Conservation (phyloP, 2,329 filamentous ascomycete genomes). For the Nectriaceae sp. region DNA sequence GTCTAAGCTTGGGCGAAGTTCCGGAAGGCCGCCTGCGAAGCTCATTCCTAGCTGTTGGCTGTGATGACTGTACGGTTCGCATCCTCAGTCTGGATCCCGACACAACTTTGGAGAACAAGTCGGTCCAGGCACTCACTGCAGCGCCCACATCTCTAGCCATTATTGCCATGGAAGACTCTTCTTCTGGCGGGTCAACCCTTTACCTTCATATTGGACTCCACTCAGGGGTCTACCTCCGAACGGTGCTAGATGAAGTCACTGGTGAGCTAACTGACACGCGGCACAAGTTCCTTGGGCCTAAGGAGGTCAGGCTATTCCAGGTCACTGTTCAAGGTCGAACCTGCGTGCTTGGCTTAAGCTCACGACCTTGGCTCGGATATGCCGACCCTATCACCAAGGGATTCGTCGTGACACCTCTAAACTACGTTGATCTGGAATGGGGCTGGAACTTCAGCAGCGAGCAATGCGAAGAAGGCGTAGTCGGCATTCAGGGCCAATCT, state of each 20-base stretch:
- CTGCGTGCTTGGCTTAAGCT: conserved; percentile 86
- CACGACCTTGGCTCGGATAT: conserved; percentile 94
- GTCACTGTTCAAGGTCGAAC: conserved; percentile 85
- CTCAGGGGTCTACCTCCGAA: conserved; percentile 94
- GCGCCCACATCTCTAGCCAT: conserved; percentile 87
- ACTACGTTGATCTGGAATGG: conserved; percentile 86
- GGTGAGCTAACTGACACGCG: conserved; percentile 94
- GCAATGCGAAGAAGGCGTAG: conserved; percentile 90
- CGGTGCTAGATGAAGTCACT: conserved; percentile 91
- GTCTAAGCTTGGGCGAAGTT: conserved; percentile 89
- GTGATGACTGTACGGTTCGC: conserved; percentile 93
- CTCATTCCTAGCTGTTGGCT: conserved; percentile 92
- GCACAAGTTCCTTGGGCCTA: conserved; percentile 90
- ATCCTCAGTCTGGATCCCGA: conserved; percentile 90
- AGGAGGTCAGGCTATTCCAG: conserved; percentile 85
- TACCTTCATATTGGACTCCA: conserved; percentile 96
- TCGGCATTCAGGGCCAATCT: conserved; percentile 88
- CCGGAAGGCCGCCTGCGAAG: conserved; percentile 87
- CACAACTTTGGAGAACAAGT: conserved; percentile 88
- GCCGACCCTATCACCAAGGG: conserved; percentile 83
- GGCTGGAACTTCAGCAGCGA: conserved; percentile 97
- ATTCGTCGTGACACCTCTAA: conserved; percentile 90
- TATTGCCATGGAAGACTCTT: conserved; percentile 94
- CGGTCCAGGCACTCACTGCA: conserved; percentile 89
- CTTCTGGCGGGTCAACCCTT: conserved; percentile 81